Conservation (phyloP, 805 yeast genomes). For the Metschnikowia colocasiae region DNA sequence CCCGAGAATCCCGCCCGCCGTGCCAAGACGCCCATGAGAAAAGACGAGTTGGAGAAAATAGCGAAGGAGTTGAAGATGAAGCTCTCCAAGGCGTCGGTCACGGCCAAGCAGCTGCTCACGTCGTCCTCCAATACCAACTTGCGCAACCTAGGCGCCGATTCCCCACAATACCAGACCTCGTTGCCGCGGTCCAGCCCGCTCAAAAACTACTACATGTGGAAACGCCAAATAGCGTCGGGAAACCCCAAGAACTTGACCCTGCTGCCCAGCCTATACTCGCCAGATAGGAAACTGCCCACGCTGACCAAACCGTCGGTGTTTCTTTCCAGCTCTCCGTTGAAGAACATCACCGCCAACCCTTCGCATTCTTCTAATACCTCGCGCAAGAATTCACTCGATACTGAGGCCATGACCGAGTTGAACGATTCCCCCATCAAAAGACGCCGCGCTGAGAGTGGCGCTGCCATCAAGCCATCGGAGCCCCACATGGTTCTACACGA, state of each 20-base stretch:
- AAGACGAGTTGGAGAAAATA: slow-evolving; percentile 43
- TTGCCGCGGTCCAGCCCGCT: slow-evolving; percentile 28
- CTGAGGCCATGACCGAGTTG: slow-evolving; percentile 12
- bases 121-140: slow-evolving; percentile 17
- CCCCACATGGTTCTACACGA: slow-evolving; percentile 31
- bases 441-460: slow-evolving; percentile 16
- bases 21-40: slow-evolving; percentile 37
- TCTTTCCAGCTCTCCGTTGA: slow-evolving; percentile 35
- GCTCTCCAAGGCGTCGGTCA: slow-evolving; percentile 41
- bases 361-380: slow-evolving; percentile 4
- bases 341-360: slow-evolving; percentile 18
- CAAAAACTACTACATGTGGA: slow-evolving; percentile 28
- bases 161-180: slow-evolving; percentile 15
- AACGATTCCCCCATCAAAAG: slow-evolving; percentile 35
- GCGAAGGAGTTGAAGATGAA: slow-evolving; percentile 42
- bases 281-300: slow-evolving; percentile 38
- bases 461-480: slow-evolving; percentile 14
- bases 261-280: slow-evolving; percentile 37
- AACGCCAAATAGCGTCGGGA: slow-evolving; percentile 24
- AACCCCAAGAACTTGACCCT: slow-evolving; percentile 19
- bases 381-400: slow-evolving; percentile 10
- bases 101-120: slow-evolving; percentile 36
- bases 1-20: slow-evolving; percentile 11
- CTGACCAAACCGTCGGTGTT: slow-evolving; percentile 35
- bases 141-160: slow-evolving; percentile 20